Base-by-base conservation (phyloP, 208 protist genomes). In the Leishmania tarentolae region DNA sequence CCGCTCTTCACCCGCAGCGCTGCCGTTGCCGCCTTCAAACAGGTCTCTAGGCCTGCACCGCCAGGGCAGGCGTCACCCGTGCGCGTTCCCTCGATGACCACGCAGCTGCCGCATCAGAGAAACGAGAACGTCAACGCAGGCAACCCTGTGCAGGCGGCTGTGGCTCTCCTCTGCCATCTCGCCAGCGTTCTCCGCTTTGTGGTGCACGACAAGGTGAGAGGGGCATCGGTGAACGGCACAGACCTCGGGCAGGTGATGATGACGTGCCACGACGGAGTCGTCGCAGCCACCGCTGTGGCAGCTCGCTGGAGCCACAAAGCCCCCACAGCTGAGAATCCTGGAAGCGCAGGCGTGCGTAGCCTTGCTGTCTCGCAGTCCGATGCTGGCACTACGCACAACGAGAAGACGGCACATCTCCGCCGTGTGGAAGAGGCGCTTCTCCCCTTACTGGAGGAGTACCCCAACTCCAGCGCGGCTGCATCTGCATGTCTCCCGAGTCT, bases 141-240 rank as follows among this genome's bases (percentile, higher is more conserved):
- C 21, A 37, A 28, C 19, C 76, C 59, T 8, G 76, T 63, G 40
- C 28, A 70, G 2, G 68, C n/a, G 21, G 81, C 81, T 0, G 76
- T 17, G 11, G 21, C 71, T 59, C 70, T 85, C 24, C 81, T 85
- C 47, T 85, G 50, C n/a, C 76, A 71, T 44, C 81, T 85, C 71
- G 40, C 74, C 21, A 31, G 50, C n/a, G n/a, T 85, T 15, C 70
- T 85, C 9, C 71, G 53, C 31, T 71, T 57, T 1, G 35, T 17
- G 40, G 53, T 2, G 56, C 35, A 50, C 40, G 35, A 50, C 56
- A 77, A 3, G 28, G 53, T 37, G 19, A 76, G 31, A 28, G 21
- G n/a, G 31, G 35, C 72, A 2, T 53, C 72, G 31, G 50, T 44
- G 28, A 57, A 57, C 13, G 44, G 17, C 17, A 76, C 6, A 13